These are phyloP conservation scores for Hygrocybe punicea DNA, from an alignment of 768 basidiomycete species.

Conservation along the genomic window DNA sequence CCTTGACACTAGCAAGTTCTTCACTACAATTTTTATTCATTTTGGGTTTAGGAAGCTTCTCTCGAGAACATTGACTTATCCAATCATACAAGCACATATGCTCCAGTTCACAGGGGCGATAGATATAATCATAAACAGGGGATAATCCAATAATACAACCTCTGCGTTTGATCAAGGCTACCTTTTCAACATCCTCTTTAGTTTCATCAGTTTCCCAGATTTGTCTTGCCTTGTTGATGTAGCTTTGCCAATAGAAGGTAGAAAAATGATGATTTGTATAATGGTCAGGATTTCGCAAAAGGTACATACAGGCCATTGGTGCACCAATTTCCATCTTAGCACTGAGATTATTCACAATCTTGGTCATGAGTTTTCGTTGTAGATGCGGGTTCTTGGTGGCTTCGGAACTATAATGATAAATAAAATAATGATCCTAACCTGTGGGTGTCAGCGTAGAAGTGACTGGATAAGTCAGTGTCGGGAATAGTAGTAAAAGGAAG, in stretches of 20 bases:
- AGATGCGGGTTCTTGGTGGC: no score
- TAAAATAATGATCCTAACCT: no score
- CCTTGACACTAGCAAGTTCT: no score
- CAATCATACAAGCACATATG: conserved; percentile 29
- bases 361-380: conserved; percentile 21
- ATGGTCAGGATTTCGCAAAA: conserved; percentile 28
- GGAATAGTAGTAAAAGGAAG: no score
- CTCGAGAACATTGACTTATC: conserved; percentile 14
- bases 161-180: conserved; percentile 17
- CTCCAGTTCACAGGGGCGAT: conserved; percentile 18
- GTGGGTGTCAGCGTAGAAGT: no score
- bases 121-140: conserved; percentile 26
- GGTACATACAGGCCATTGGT: conserved; percentile 25
- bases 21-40: not conserved
- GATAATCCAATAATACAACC: conserved; percentile 17
- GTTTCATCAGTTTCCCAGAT: conserved; percentile 9
- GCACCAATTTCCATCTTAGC: conserved; percentile 29
- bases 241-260: conserved; percentile 7
- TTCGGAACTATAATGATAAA: no score
- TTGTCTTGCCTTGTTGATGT: conserved; percentile 15
- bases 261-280: conserved; percentile 32
- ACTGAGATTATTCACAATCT: conserved; percentile 28
- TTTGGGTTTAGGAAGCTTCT: conserved; percentile 4
- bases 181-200: conserved; percentile 14
- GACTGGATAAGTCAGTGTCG: no score